Evolutionary conservation across 2,329 filamentous ascomycete species (phyloP), one percentile per base, ranked within the genome.

Genomic region (Sordariomycetes sp.): DNA sequence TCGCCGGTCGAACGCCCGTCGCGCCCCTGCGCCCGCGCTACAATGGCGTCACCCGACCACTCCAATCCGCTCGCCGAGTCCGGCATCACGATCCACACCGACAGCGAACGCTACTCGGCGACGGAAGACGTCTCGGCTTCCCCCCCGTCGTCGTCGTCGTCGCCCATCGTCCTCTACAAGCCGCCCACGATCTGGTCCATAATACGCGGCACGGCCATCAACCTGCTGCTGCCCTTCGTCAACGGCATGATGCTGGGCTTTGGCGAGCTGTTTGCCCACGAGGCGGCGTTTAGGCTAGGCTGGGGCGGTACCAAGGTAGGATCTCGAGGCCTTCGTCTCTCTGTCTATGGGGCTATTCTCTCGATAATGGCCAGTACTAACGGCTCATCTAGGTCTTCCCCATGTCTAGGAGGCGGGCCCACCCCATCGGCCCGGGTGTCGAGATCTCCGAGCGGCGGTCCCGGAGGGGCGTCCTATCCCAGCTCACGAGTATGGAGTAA

Each of bases 231-330:
- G 22, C 94, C 94, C 0, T 99, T 99, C 67, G 84, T 99, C 68
- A 99, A 99, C 74, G 94, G 94, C 53, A 82, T 99, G 78, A 99
- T 99, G 94, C 75, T 99, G 67, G 94, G 94, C 2, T 97, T 99
- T 68, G 94, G 94, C 64, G 94, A 99, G 75, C 75, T 99, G 56
- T 93, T 99, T 72, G 94, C 94, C 58, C 94, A 99, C 69, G 94
- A 99, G 76, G 87, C 90, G 55, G 94, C 94, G 1, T 99, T 93
- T 69, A 79, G 93, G 67, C 76, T 97, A 65, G 94, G 94, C 61
- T 99, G 94, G 94, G 86, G 88, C 62, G 87, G 87, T 58, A 97
- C 94, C 60, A 96, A 94, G 84, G 94, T 97, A 79, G 53, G 81
- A 12, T 24, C 2, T 12, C 12, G 60, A 52, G 58, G 63, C 52